Evolutionary conservation across 495 filamentous ascomycete genomes (phyloP), one percentile per base, ranked within the genome.

Genomic region (Podospora comata): DNA sequence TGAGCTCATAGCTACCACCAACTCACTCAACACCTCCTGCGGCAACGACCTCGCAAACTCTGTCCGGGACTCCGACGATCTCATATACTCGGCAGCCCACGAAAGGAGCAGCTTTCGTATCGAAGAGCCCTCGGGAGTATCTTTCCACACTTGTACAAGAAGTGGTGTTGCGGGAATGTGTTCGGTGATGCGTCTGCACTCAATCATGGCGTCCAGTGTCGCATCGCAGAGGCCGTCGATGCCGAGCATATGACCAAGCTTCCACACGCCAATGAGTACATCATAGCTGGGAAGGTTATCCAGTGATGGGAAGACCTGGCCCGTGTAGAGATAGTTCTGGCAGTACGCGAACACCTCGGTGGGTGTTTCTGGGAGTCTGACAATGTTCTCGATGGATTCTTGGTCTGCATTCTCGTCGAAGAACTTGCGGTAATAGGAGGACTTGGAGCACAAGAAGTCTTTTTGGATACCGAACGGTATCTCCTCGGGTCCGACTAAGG

Each of bases 71-170:
- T 82, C 80, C 9, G 82, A 82, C 2, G 83, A 83, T 68, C 81
- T 71, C 76, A 85, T 85, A 64, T 86, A 85, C 66, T 86, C 85
- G 4, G 84, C 84, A 18, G 84, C 84, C 85, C 85, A 86, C n/a
- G 74, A 75, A 16, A 86, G 76, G 18, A 86, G 78, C 26, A 86
- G 80, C 57, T 76, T 78, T n/a, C 85, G 79, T 48, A 86, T 83
- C 16, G 81, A 79, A 9, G 83, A 86, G 32, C 83, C 85, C 66
- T 85, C 83, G 0, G 84, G 83, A 4, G 83, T 84, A 61, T 85
- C 83, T 30, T 81, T 78, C 85, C 85, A 86, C 27, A 83, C 84
- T 65, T 84, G 79, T 0, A 85, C 81, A 11, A 86, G 77, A 1
- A 85, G 78, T 5, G 82, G 79, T 0, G 85, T 83, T 9, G 83